phyloP scores from a whole-genome alignment of 495 filamentous ascomycete species.

The Penicillium silybi region DNA sequence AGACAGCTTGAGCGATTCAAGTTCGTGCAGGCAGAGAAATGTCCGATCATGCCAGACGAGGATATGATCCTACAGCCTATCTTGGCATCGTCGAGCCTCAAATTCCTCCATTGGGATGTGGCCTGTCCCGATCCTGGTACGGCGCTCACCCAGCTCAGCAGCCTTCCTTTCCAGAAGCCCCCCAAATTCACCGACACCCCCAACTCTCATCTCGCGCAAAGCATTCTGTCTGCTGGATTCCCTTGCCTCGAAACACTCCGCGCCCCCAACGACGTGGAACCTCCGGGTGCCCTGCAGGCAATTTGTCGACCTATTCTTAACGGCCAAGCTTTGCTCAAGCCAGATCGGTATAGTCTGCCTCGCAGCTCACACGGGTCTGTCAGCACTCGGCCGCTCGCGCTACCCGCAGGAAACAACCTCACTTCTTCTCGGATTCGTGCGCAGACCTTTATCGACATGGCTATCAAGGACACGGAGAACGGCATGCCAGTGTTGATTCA shows the following conservation, averaged over 20 bases:
- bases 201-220: slow-evolving; percentile 67
- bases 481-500: slow-evolving; percentile 42
- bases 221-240: slow-evolving; percentile 67
- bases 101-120: slow-evolving; percentile 80
- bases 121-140: slow-evolving; percentile 45
- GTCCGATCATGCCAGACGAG: slow-evolving; percentile 56
- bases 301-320: slow-evolving; percentile 60
- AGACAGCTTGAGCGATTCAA: slow-evolving; percentile 60
- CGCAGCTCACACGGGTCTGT: slow-evolving; percentile 47
- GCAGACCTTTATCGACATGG: slow-evolving; percentile 49
- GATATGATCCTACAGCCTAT: slow-evolving; percentile 63
- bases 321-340: slow-evolving; percentile 44
- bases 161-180: slow-evolving; percentile 35
- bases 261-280: slow-evolving; percentile 68
- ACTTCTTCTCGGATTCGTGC: slow-evolving; percentile 46
- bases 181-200: slow-evolving; percentile 45
- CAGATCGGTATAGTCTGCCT: slow-evolving; percentile 47
- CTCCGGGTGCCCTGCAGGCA: slow-evolving; percentile 60
- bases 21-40: slow-evolving; percentile 60
- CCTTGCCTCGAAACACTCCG: slow-evolving; percentile 65
- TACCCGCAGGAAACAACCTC: slow-evolving; percentile 44
- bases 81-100: slow-evolving; percentile 62
- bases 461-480: slow-evolving; percentile 39
- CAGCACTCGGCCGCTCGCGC: slow-evolving; percentile 37
- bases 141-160: slow-evolving; percentile 39